These are phyloP conservation scores for Pichia californica DNA, from an alignment of 805 yeast genomes.

Conservation along the genomic window DNA sequence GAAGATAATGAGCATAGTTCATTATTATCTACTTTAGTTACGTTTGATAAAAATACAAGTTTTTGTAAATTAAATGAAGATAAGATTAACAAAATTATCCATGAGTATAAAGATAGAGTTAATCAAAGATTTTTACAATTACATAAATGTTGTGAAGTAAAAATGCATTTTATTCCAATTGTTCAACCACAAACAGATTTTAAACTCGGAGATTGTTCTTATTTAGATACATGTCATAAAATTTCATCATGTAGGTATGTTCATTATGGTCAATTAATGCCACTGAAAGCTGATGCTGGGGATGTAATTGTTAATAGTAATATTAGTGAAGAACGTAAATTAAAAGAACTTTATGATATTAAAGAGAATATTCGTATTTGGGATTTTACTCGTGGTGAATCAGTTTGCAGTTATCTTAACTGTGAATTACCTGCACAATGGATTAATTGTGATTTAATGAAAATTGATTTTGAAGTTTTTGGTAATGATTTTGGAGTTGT, in stretches of 20 bases:
- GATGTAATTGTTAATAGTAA: neutral
- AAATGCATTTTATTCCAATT: conserved; percentile 50
- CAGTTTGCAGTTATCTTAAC: conserved; percentile 24
- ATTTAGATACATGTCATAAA: conserved; percentile 89
- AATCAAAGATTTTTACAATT: conserved; percentile 14
- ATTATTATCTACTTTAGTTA: conserved; percentile 17
- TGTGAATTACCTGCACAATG: conserved; percentile 58
- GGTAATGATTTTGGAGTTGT: conserved; percentile 76
- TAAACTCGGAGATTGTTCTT: conserved; percentile 83
- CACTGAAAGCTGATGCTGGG: conserved; percentile 19
- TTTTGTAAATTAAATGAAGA: conserved; percentile 26
- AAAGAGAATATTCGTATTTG: conserved; percentile 19
- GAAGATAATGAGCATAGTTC: conserved; percentile 33
- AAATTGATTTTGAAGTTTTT: conserved; percentile 58
- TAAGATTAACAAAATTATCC: conserved; percentile 15
- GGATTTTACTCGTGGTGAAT: conserved; percentile 46
- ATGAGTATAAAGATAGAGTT: conserved; percentile 3
- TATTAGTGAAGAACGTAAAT: neutral
- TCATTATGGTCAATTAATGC: conserved; percentile 59
- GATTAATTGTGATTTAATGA: conserved; percentile 79
- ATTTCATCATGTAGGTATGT: conserved; percentile 71
- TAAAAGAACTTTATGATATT: conserved; percentile 8
- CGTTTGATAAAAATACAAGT: conserved; percentile 21
- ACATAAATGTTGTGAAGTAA: conserved; percentile 28
- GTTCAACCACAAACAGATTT: conserved; percentile 59